Evolutionary conservation across 352 stramenopile genomes (phyloP), one percentile per base, ranked within the genome.

Genomic region (Hyaloperonospora brassicae): DNA sequence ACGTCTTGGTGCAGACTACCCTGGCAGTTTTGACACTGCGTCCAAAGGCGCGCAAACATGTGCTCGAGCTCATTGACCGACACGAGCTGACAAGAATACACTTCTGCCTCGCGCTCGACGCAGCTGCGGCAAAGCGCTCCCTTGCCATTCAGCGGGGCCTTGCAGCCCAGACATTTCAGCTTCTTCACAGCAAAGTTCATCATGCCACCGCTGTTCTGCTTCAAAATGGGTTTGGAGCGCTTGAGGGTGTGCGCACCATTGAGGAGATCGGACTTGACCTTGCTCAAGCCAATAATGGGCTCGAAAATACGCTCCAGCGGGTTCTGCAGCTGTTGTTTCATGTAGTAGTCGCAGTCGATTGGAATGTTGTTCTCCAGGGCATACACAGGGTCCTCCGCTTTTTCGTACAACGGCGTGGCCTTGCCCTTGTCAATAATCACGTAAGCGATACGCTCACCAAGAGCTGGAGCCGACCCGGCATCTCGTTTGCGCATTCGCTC

Each of bases 181-280:
- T 97, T 98, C 70, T 98, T 99, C 17, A 98, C 86, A 10, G 96
- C 93, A 72, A 99, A 99, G 67, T 97, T 97, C 92, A 98, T 98
- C 75, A 99, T 98, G 52, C 95, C 97, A 55, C 96, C 95, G 35
- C 95, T 97, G 57, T 96, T 95, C 31, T 97, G 88, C 47, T 93
- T 94, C 7, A 97, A 78, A 1, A 92, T 98, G 2, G 95, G 93
- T 64, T 98, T 98, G 47, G 95, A 97, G 21, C 98, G 93, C 67
- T 97, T 98, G 55, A 95, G 85, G 12, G 96, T 99, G 73, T 99
- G 97, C 38, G 98, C 95, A 42, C 97, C 97, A 43, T 95, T 85
- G 14, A 99, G 73, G 47, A 99, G 71, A 9, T 86, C 82, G 13
- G 76, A 88, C 51, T 90, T 89, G 22, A 93, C 82, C 47, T 98